Base-by-base conservation (phyloP, 371 early-diverging fungal species). In the Mucor lusitanicus region DNA sequence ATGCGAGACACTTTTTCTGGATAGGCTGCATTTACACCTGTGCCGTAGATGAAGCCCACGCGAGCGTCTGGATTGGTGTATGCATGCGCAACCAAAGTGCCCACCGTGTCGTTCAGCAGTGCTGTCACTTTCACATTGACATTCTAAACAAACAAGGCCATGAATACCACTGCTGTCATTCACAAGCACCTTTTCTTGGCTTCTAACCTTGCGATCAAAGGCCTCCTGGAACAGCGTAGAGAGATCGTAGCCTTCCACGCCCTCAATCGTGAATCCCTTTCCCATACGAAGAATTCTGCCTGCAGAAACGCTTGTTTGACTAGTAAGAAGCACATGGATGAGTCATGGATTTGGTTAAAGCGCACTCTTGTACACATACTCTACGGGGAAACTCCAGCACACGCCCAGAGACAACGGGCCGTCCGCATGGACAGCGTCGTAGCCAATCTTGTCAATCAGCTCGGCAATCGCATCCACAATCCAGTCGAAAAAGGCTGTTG, bases 81-180 rank as follows among this genome's bases (percentile, higher is more conserved):
- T 2, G 92, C 93, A 63, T 94, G 90, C 21, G 96, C 91, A 68
- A 96, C 84, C 53, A 96, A 79, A 8, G 97, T 96, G 21, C 97
- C 97, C 12, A 96, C 97, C 0, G 99, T 96, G 77, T 99, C 99
- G 82, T 99, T 99, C 59, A 99, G 90, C 27, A 99, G 79, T 66
- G 58, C 59, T 42, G 42, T 62, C 15, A 60, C 39, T 44, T 42
- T 64, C 0, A 69, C 59, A 69, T 53, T 53, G 28, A 63, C 54
- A 46, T 28, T 21, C 61, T 65, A 65, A 17, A 4, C 37, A n/a
- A n/a, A n/a, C n/a, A n/a, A 37, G 11, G 33, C 7, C 33, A 33
- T 33, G 1, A 33, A 33, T 33, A 33, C 3, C 33, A 33, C 33
- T 33, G 7, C 8, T 4, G 3, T 33, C 33, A 8, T 7, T 4